A percentile compares a stretch with the other conserved stretches of the same genome.
Conservation (phyloP, 2,329 filamentous ascomycete genomes). For the Monosporascus sp. region DNA sequence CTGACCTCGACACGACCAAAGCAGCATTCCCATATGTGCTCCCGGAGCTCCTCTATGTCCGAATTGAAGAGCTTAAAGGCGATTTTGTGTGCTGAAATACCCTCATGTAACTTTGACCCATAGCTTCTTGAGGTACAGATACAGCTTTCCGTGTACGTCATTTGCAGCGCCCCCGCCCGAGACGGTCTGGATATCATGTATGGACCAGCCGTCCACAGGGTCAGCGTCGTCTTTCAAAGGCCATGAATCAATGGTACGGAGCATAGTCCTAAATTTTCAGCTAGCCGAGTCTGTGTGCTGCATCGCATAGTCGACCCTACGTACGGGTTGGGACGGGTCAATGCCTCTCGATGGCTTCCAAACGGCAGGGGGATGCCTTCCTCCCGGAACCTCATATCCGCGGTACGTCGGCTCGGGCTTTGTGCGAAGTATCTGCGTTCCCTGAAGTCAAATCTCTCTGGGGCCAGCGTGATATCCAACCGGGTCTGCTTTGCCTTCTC, state of each 20-base stretch:
- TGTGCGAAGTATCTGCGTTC: constrained; percentile 1
- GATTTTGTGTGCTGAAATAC: constrained; percentile 15
- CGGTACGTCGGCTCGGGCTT: constrained; percentile 14
- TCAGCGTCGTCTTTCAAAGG: constrained; percentile 31
- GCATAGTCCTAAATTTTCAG: constrained; percentile 30
- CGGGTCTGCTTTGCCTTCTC: constrained; percentile 4
- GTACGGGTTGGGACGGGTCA: constrained; percentile 36
- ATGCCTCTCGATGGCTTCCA: constrained; percentile 19
- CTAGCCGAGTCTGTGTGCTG: neutral
- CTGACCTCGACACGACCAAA: constrained; percentile 36
- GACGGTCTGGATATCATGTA: constrained; percentile 17
- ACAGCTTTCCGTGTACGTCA: constrained; percentile 35
- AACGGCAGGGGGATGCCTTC: constrained; percentile 37
- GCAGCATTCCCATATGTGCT: neutral
- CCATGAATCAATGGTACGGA: constrained; percentile 25
- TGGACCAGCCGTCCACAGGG: constrained; percentile 31
- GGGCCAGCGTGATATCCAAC: constrained; percentile 1
- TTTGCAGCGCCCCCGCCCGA: constrained; percentile 16
- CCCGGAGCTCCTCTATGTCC: constrained; percentile 10
- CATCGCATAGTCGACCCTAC: constrained; percentile 8
- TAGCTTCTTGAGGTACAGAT: constrained; percentile 24
- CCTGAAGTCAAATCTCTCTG: constrained; percentile 4
- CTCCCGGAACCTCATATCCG: constrained; percentile 24
- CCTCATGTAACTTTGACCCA: constrained; percentile 25
- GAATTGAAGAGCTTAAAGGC: constrained; percentile 24